Evolutionary conservation across 768 basidiomycete genomes (phyloP), one percentile per base, ranked within the genome.

Genomic region (Rhodotorula graminis): DNA sequence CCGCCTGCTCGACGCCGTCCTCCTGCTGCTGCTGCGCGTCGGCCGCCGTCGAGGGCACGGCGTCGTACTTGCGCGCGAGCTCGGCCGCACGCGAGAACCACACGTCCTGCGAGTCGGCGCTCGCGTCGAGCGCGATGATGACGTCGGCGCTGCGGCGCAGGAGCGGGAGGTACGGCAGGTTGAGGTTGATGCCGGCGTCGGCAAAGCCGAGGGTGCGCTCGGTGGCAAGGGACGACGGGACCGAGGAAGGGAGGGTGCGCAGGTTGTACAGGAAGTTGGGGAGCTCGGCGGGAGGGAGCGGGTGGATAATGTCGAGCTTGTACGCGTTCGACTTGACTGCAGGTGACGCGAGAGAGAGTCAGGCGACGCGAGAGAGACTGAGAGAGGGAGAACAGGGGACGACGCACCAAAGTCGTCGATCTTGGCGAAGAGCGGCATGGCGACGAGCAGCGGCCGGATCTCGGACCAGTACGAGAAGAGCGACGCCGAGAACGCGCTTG

Each of bases 241-340:
- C 61, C 21, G 77, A 76, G 9, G 61, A 40, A 2, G 61, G 42
- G 67, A 33, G 69, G 14, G 71, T 61, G 33, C 68, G 46, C 27
- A 81, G 64, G n/a, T 72, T 73, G 58, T 77, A 78, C 33, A 81
- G 75, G 70, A 79, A 81, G 67, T 80, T 80, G 7, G 80, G 80
- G 1, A 80, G 62, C 46, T 78, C 69, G 64, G 77, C 71, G 37
- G 80, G 80, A 10, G 79, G 71, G 50, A 81, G 77, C 0, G 80
- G 79, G 64, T 81, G 80, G 37, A 80, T 80, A 21, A 70, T 42
- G 44, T 74, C 74, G 44, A 80, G 69, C 23, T 78, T 61, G 31
- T 73, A 33, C 10, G 78, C 70, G 58, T 79, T 77, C 40, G 77
- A 72, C 53, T 68, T 59, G 37, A 80, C 75, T 61, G 79, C 61